phyloP scores from a whole-genome alignment of 306 rosid genomes.

The Citrullus mucosospermus region DNA sequence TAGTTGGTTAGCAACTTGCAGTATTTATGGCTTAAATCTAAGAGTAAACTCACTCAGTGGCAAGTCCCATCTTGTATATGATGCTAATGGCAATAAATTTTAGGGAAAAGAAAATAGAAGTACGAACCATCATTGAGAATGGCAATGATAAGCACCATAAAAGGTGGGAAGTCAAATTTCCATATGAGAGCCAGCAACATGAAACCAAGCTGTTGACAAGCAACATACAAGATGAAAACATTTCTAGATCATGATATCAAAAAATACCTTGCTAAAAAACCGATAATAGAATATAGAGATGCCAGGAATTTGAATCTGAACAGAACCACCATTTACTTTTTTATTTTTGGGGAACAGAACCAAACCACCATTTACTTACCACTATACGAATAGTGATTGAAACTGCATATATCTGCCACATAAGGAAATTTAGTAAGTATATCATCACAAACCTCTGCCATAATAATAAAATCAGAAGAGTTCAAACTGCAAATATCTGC shows the following conservation, averaged over 20 bases:
- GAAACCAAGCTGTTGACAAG: constrained; percentile 79
- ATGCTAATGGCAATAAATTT: background rate
- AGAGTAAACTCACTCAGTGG: background rate
- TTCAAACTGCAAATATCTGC: background rate
- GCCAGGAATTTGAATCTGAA: constrained; percentile 8
- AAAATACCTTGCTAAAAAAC: background rate
- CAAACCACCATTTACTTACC: constrained; percentile 41
- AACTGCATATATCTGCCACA: constrained; percentile 86
- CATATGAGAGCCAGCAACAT: constrained; percentile 94
- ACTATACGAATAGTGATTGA: constrained; percentile 97
- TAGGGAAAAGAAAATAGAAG: constrained; percentile 1
- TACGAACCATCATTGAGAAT: constrained; percentile 89
- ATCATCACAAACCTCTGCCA: background rate
- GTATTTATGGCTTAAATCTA: background rate
- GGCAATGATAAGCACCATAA: constrained; percentile 96
- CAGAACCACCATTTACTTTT: background rate
- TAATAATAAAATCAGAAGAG: too few relatives aligned
- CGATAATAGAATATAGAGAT: background rate
- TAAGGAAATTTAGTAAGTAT: background rate
- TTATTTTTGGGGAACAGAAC: background rate
- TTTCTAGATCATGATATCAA: constrained; percentile 5
- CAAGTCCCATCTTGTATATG: background rate
- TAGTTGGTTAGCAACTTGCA: background rate
- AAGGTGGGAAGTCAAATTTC: constrained; percentile 95
- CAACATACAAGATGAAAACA: constrained; percentile 1